phyloP scores from a whole-genome alignment of 352 stramenopile species.

The Pythium oligandrum region DNA sequence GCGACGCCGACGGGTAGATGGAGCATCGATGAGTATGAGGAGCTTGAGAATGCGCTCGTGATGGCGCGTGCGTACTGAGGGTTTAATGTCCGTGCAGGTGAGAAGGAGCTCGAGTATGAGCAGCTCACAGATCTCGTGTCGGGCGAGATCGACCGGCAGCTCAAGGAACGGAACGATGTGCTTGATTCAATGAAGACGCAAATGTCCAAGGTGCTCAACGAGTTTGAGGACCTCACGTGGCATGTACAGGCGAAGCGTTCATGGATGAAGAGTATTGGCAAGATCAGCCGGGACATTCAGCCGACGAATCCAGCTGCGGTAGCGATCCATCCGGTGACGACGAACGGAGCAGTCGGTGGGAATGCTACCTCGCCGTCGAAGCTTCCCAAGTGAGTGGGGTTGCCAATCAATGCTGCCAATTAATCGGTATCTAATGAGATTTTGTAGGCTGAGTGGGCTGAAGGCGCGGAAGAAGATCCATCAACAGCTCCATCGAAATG shows the following conservation, averaged over 20 bases:
- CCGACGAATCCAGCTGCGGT: slow-evolving; percentile 12
- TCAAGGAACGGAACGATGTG: slow-evolving; percentile 40
- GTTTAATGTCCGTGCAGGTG: slow-evolving; percentile 8
- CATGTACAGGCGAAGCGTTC: slow-evolving; percentile 53
- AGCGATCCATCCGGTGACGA: slow-evolving; percentile 30
- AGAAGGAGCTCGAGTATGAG: slow-evolving; percentile 28
- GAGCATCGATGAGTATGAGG: too few relatives aligned
- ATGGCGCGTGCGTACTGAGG: too few relatives aligned
- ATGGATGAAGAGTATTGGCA: slow-evolving; percentile 62
- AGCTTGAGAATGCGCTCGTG: too few relatives aligned
- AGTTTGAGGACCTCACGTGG: slow-evolving; percentile 63
- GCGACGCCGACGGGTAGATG: too few relatives aligned
- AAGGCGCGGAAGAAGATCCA: slow-evolving; percentile 45
- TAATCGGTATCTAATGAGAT: not conserved
- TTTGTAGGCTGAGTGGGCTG: slow-evolving; percentile 22
- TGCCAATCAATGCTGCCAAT: not conserved
- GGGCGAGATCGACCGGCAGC: slow-evolving; percentile 54
- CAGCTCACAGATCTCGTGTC: slow-evolving; percentile 61
- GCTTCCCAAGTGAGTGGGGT: slow-evolving; percentile 39
- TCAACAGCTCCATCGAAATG: slow-evolving; percentile 27
- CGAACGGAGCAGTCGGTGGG: slow-evolving; percentile 21
- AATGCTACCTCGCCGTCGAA: slow-evolving; percentile 19
- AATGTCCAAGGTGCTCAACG: slow-evolving; percentile 59
- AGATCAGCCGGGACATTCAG: slow-evolving; percentile 25
- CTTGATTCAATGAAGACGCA: slow-evolving; percentile 61